Evolutionary conservation across 1,284 basidiomycete genomes (phyloP).

Genomic region (Hemileia vastatrix): DNA sequence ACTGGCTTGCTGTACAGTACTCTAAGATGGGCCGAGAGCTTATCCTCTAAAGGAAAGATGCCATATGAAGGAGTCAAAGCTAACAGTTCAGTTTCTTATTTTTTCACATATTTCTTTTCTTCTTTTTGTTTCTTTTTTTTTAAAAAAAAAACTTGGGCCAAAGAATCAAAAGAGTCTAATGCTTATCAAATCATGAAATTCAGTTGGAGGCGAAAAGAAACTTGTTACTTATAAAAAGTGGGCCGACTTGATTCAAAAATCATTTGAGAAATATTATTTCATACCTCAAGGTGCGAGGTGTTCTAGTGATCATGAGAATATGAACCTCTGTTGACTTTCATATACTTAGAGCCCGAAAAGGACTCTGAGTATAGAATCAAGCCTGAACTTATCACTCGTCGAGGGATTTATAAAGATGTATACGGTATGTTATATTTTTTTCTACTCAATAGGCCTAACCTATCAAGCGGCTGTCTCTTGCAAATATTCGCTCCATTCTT

Average conservation of each 20-base stretch:
- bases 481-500: neutral
- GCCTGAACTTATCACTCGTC: constrained; percentile 64
- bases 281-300: constrained; percentile 65
- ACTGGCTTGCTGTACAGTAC: constrained; percentile 87
- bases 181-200: too few relatives aligned
- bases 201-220: constrained; percentile 63
- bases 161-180: too few relatives aligned
- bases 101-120: neutral
- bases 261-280: constrained; percentile 85
- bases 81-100: constrained; percentile 53
- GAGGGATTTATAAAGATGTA: constrained; percentile 98
- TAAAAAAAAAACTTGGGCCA: too few relatives aligned
- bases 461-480: neutral
- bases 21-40: constrained; percentile 68
- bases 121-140: too few relatives aligned
- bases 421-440: constrained; percentile 49
- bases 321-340: constrained; percentile 4
- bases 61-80: constrained; percentile 81
- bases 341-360: constrained; percentile 56
- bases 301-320: neutral
- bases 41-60: constrained; percentile 62
- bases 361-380: constrained; percentile 66
- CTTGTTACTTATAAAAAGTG: constrained; percentile 83
- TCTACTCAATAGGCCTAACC: neutral
- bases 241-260: constrained; percentile 69